Base-by-base conservation (phyloP, 768 basidiomycete species). In the Nevesoporus exiguus region DNA sequence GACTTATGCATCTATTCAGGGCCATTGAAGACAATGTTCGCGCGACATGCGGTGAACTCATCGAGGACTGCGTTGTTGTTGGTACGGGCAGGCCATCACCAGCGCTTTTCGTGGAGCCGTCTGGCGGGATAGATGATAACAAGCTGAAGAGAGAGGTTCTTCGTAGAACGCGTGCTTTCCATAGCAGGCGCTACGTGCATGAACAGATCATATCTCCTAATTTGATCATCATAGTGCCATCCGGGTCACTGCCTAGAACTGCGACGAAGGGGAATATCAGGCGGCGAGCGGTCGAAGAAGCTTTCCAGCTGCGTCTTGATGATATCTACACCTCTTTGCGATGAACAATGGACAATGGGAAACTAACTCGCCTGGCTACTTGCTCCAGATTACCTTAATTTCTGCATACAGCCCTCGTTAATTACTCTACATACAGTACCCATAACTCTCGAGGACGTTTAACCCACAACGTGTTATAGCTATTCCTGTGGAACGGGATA, bases 201-300 rank as follows among this genome's bases (percentile, higher is more conserved):
- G 89, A 91, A 67, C 85, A 87, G 36, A 85, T 91, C 72, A 78
- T 76, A 5, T 80, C 77, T 7, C 60, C 80, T 5, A 77, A 84
- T 46, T 80, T 88, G 77, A 78, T 91, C 53, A 70, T 90, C 55
- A 72, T 90, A 41, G 88, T 89, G 17, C 76, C 81, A 25, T 72
- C 74, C 40, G 77, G 79, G n/a, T 80, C 85, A 2, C 78, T 91
- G 40, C 89, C 89, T 34, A 76, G 89, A 58, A 91, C 89, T 0
- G 83, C 82, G n/a, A 89, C 89, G 13, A 91, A 91, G 73, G 88
- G 89, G 29, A 91, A 90, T 63, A 85, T 91, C 59, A 83, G 89
- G 47, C 80, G 89, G 42, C 80, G 77, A 59, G 88, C 86, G 13
- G 86, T 89, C 21, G 89, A 91, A 70, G 85, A 86, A 58, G 61